phyloP scores from a whole-genome alignment of 768 basidiomycete species.

The Fibroporia radiculosa region DNA sequence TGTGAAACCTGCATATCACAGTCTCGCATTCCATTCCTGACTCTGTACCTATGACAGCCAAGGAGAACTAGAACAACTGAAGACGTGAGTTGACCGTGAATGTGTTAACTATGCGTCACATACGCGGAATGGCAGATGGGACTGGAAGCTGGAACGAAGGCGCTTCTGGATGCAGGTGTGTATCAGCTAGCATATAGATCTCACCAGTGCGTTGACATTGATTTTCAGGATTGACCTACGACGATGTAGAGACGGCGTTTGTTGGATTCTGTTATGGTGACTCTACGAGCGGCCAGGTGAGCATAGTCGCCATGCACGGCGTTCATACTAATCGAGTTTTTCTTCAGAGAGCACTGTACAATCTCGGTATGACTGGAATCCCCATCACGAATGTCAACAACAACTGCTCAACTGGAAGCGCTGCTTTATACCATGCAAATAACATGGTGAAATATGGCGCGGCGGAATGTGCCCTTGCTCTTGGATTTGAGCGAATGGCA shows the following conservation, averaged over 20 bases:
- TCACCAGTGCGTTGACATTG: too few species aligned
- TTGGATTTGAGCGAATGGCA: constrained; percentile 83
- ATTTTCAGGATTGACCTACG: constrained; percentile 72
- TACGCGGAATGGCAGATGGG: constrained; percentile 51
- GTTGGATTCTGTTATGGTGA: constrained; percentile 80
- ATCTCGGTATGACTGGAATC: constrained; percentile 76
- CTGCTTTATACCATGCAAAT: constrained; percentile 70
- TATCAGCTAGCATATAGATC: too few species aligned
- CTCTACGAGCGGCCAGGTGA: constrained; percentile 68
- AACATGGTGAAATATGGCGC: constrained; percentile 62
- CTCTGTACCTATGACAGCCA: constrained; percentile 36
- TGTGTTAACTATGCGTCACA: not conserved
- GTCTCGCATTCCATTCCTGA: not conserved
- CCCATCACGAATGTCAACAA: constrained; percentile 86
- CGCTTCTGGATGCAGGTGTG: constrained; percentile 74
- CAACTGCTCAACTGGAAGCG: constrained; percentile 78
- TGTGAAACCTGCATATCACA: constrained; percentile 8
- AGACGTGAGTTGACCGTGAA: constrained; percentile 40
- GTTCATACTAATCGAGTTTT: not conserved
- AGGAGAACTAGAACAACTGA: constrained; percentile 59
- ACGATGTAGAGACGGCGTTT: constrained; percentile 61
- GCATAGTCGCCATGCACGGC: constrained; percentile 4
- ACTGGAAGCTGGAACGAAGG: constrained; percentile 80
- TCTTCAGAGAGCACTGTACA: constrained; percentile 68
- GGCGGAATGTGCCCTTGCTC: constrained; percentile 68